Conservation (phyloP, 352 stramenopile genomes). For the Phytophthora pseudosyringae region DNA sequence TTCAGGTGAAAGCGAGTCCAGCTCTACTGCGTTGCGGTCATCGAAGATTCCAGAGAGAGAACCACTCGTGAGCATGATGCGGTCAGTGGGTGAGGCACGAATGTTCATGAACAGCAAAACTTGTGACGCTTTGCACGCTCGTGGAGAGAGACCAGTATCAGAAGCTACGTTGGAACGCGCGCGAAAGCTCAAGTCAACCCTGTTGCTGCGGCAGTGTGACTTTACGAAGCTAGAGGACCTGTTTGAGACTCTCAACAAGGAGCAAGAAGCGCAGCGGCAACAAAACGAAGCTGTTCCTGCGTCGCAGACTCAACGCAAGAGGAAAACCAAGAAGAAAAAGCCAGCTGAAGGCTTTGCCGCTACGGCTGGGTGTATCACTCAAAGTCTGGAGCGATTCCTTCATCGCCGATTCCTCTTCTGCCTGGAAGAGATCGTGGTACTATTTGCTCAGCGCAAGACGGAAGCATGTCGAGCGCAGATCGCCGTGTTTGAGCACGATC, state of each 20-base stretch:
- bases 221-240: constrained; percentile 59
- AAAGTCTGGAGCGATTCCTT: constrained; percentile 63
- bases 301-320: constrained; percentile 28
- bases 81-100: constrained; percentile 46
- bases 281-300: constrained; percentile 6
- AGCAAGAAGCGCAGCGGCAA: constrained; percentile 30
- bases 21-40: neutral
- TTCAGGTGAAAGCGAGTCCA: constrained; percentile 16
- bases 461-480: constrained; percentile 64
- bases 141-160: constrained; percentile 52
- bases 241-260: constrained; percentile 58
- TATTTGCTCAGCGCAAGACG: constrained; percentile 78
- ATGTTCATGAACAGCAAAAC: constrained; percentile 74
- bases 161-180: constrained; percentile 21
- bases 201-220: constrained; percentile 63
- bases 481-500: constrained; percentile 48
- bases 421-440: constrained; percentile 73
- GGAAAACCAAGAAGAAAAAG: constrained; percentile 41
- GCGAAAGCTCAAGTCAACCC: constrained; percentile 23
- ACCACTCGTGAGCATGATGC: constrained; percentile 49
- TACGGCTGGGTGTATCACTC: constrained; percentile 31
- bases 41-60: constrained; percentile 51
- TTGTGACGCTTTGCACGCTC: constrained; percentile 59
- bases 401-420: constrained; percentile 85
- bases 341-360: constrained; percentile 15